Evolutionary conservation across 768 basidiomycete species (phyloP).

Genomic region (Mycena sanguinolenta): DNA sequence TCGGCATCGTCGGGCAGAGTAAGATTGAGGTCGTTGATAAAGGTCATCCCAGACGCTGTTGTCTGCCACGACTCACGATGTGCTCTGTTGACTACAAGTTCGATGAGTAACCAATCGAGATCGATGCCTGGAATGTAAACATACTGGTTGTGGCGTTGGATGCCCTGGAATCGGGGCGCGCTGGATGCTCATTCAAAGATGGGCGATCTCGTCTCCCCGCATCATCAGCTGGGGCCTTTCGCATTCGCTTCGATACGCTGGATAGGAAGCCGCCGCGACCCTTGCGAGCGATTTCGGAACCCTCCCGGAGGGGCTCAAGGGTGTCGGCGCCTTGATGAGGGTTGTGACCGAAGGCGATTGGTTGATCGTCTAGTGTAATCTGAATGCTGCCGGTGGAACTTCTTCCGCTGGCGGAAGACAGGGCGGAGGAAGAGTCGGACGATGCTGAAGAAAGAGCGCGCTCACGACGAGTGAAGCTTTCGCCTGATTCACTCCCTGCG

Average conservation of each 20-base stretch:
- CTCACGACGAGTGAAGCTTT: slow-evolving; percentile 41
- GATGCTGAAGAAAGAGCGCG: slow-evolving; percentile 57
- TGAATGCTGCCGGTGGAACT: slow-evolving; percentile 39
- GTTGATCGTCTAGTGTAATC: slow-evolving; percentile 53
- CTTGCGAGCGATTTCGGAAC: slow-evolving; percentile 48
- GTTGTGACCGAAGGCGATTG: slow-evolving; percentile 59
- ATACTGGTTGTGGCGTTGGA: slow-evolving; percentile 31
- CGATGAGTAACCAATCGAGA: slow-evolving; percentile 2
- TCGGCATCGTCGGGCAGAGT: slow-evolving; percentile 50
- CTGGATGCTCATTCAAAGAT: slow-evolving; percentile 34
- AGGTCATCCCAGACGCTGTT: slow-evolving; percentile 52
- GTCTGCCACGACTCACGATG: slow-evolving; percentile 64
- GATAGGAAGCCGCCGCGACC: slow-evolving; percentile 28
- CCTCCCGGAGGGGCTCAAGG: slow-evolving; percentile 68
- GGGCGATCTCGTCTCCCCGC: slow-evolving; percentile 12
- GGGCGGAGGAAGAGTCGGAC: slow-evolving; percentile 57
- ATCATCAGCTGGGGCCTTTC: slow-evolving; percentile 4
- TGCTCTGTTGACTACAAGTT: slow-evolving; percentile 39
- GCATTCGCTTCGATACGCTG: slow-evolving; percentile 22
- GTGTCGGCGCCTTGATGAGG: slow-evolving; percentile 47
- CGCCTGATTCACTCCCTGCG: slow-evolving; percentile 47
- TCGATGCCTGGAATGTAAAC: neutral
- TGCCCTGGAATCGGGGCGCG: slow-evolving; percentile 35
- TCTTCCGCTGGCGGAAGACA: slow-evolving; percentile 39
- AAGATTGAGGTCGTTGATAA: slow-evolving; percentile 56